Evolutionary conservation across 2,329 filamentous ascomycete species (phyloP).

Genomic region (Aspergillus neoniger): DNA sequence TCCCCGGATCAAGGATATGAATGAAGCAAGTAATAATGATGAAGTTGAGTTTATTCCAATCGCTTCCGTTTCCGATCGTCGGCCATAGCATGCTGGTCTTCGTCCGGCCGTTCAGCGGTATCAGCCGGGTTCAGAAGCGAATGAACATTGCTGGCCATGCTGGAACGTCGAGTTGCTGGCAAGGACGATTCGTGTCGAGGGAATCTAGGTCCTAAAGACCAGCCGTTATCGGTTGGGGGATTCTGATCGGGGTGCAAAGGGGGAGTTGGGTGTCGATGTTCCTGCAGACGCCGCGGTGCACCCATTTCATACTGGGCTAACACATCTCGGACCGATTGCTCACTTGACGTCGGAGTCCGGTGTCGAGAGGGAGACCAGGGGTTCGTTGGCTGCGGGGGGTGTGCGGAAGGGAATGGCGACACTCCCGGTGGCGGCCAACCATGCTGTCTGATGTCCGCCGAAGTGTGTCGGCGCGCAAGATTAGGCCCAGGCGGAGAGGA

Average conservation of each 20-base stretch:
- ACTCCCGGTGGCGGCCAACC: conserved; percentile 66
- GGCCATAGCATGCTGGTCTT: conserved; percentile 56
- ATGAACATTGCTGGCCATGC: conserved; percentile 71
- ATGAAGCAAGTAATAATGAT: too few species aligned
- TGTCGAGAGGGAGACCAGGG: conserved; percentile 70
- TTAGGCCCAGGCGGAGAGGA: conserved; percentile 63
- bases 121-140: conserved; percentile 68
- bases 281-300: conserved; percentile 51
- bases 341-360: conserved; percentile 52
- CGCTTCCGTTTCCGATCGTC: conserved; percentile 66
- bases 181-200: conserved; percentile 44
- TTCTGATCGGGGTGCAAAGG: conserved; percentile 53
- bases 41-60: conserved; percentile 43
- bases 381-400: conserved; percentile 60
- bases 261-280: conserved; percentile 55
- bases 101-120: conserved; percentile 65
- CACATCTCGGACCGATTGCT: conserved; percentile 64
- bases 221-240: conserved; percentile 57
- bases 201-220: conserved; percentile 53
- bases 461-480: conserved; percentile 83
- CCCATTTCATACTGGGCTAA: conserved; percentile 68
- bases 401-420: conserved; percentile 68
- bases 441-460: conserved; percentile 89
- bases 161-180: conserved; percentile 67
- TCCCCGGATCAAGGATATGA: background rate